Conservation (phyloP, 2,329 filamentous ascomycete species). For the Endothia cerciana region DNA sequence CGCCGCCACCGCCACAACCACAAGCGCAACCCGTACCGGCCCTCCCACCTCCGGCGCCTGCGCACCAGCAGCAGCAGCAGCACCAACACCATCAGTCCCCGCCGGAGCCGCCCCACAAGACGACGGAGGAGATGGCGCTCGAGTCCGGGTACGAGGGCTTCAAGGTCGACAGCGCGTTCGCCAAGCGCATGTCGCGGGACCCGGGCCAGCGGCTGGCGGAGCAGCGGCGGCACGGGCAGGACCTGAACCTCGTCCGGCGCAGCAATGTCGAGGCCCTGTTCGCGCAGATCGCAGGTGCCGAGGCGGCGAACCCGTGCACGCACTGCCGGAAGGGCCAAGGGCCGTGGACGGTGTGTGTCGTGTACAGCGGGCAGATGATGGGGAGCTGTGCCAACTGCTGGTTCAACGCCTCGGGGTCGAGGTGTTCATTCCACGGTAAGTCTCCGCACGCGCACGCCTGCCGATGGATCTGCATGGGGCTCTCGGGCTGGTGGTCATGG, state of each 20-base stretch:
- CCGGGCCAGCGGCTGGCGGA: conserved; percentile 52
- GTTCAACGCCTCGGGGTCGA: conserved; percentile 64
- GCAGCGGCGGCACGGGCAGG: conserved; percentile 58
- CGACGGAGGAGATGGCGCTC: conserved; percentile 52
- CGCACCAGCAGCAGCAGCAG: conserved; percentile 1
- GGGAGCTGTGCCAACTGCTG: conserved; percentile 67
- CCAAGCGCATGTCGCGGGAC: conserved; percentile 57
- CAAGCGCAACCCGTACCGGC: neutral
- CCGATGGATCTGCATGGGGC: too few relatives aligned
- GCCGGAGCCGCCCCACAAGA: conserved; percentile 31
- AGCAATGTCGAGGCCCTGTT: conserved; percentile 65
- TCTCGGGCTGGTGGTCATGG: too few relatives aligned
- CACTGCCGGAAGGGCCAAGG: conserved; percentile 65
- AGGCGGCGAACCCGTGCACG: conserved; percentile 55
- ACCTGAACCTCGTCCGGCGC: conserved; percentile 58
- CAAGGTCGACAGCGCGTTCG: conserved; percentile 57
- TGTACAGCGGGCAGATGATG: conserved; percentile 64
- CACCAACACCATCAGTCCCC: neutral
- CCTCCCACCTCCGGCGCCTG: neutral
- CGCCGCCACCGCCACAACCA: neutral
- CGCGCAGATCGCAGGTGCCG: conserved; percentile 58
- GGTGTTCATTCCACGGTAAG: conserved; percentile 65
- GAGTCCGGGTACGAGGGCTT: conserved; percentile 52
- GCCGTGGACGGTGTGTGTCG: conserved; percentile 61
- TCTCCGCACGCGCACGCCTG: conserved; percentile 7